A percentile compares a stretch with the other conserved stretches of the same genome.
phyloP scores from a whole-genome alignment of 2,329 filamentous ascomycete genomes.

The Ambrosiella xylebori region DNA sequence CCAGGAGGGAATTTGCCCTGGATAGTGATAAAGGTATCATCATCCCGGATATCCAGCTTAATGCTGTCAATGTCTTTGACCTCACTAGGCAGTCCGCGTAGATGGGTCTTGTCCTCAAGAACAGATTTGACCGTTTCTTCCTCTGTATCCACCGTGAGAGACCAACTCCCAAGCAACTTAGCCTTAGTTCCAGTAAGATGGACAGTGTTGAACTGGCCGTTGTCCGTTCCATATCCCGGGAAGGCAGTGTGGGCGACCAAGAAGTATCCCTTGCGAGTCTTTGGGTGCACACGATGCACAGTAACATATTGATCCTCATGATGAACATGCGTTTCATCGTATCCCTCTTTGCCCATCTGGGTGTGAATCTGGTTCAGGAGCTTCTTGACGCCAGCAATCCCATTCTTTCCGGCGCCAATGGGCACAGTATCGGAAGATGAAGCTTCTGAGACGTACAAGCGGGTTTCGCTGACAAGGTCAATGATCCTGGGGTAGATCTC shows the following conservation, averaged over 20 bases:
- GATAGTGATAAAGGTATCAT: conserved; percentile 64
- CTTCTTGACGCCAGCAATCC: conserved; percentile 82
- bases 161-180: conserved; percentile 78
- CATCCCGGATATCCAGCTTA: conserved; percentile 50
- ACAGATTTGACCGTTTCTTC: conserved; percentile 49
- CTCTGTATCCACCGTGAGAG: conserved; percentile 69
- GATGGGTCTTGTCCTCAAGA: conserved; percentile 48
- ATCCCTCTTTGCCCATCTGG: conserved; percentile 87
- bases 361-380: conserved; percentile 88
- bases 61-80: conserved; percentile 60
- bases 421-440: conserved; percentile 44
- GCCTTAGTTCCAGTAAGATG: conserved; percentile 70
- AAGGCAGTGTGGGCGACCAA: conserved; percentile 92
- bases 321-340: conserved; percentile 89
- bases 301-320: conserved; percentile 95
- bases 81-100: conserved; percentile 71
- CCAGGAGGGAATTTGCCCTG: conserved; percentile 77
- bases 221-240: conserved; percentile 72
- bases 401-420: conserved; percentile 53
- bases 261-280: conserved; percentile 85
- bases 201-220: conserved; percentile 63
- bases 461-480: conserved; percentile 81
- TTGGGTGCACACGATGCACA: conserved; percentile 83
- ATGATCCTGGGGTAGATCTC: conserved; percentile 87
- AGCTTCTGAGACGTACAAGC: conserved; percentile 63